Base-by-base conservation (phyloP, 164 flowering plant genomes). In the Santalum album region DNA sequence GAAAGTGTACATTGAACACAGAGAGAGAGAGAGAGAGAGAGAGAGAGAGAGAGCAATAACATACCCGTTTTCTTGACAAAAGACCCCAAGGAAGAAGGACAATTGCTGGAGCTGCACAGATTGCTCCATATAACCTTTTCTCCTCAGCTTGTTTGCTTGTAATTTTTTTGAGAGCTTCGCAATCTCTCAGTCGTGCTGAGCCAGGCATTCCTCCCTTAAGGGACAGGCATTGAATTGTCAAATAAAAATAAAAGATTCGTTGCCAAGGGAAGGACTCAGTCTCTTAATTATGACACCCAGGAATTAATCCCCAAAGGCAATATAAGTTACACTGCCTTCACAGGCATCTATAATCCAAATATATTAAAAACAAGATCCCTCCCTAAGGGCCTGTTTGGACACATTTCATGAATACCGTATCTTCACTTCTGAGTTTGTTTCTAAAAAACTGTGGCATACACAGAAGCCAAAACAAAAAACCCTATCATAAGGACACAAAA, bases 121-220 rank as follows among this genome's bases (percentile, higher is more conserved):
- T 92, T 54, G 91, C 96, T 45, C 88, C 95, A 67, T 86, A 89
- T 16, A 83, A 70, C 64, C 94, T 70, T 58, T 81, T 83, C 55
- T 72, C 86, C 55, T 88, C 98, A 1, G 91, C 95, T 35, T 92
- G 98, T 73, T 73, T 92, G 69, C 75, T 71, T 1, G 82, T 82
- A 25, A 92, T 88, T 48, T 68, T 59, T 29, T 66, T 63, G 9
- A 92, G 86, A 51, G 72, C 61, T 61, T 83, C 72, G 64, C 85
- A 72, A 58, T 92, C 98, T 70, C 96, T 69, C 46, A 92, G 73
- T 19, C 90, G 69, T 19, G 77, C 86, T 16, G 98, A 75, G 12
- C 98, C 98, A 36, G 96, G 98, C 98, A 92, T 92, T 67, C 98
- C 96, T 46, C 96, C 98, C 96, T 87, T 51, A 19, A 62, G 21